These are phyloP conservation scores for Sclerotinia trifoliorum DNA, from an alignment of 2,329 filamentous ascomycete genomes.

Conservation along the genomic window DNA sequence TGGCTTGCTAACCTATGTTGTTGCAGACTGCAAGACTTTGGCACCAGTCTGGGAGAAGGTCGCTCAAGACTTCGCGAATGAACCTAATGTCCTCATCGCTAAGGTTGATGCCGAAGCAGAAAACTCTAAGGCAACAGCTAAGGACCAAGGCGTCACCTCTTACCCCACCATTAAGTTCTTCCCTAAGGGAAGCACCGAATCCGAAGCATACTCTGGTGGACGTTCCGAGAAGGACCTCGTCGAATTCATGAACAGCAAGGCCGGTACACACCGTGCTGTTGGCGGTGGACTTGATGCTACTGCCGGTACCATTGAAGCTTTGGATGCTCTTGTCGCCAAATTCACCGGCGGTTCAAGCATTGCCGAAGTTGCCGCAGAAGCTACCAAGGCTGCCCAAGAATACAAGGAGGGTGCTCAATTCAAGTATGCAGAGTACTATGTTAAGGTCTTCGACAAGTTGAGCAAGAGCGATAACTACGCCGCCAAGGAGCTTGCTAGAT, in stretches of 20 bases:
- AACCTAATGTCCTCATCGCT: slow-evolving; percentile 78
- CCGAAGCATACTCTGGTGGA: slow-evolving; percentile 69
- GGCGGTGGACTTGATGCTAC: slow-evolving; percentile 76
- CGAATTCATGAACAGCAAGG: slow-evolving; percentile 81
- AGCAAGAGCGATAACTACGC: slow-evolving; percentile 74
- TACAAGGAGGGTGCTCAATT: slow-evolving; percentile 62
- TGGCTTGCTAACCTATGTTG: slow-evolving; percentile 24
- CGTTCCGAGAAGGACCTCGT: slow-evolving; percentile 76
- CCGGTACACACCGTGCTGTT: slow-evolving; percentile 77
- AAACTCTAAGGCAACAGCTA: slow-evolving; percentile 75
- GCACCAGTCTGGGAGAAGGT: slow-evolving; percentile 88
- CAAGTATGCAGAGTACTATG: slow-evolving; percentile 91
- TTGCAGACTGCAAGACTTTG: slow-evolving; percentile 89
- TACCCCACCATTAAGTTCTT: slow-evolving; percentile 99
- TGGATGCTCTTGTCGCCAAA: slow-evolving; percentile 75
- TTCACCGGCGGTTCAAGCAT: slow-evolving; percentile 61
- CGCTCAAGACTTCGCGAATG: slow-evolving; percentile 75
- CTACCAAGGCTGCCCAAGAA: slow-evolving; percentile 66
- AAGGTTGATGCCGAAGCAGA: slow-evolving; percentile 94
- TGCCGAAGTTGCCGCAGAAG: slow-evolving; percentile 65
- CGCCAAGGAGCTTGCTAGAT: slow-evolving; percentile 78
- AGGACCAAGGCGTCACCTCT: slow-evolving; percentile 73
- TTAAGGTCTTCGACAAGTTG: slow-evolving; percentile 86
- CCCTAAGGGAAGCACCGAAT: slow-evolving; percentile 74
- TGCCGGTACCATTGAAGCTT: slow-evolving; percentile 77